Conservation (phyloP, 2,329 filamentous ascomycete genomes). For the Pseudogymnoascus sp. region DNA sequence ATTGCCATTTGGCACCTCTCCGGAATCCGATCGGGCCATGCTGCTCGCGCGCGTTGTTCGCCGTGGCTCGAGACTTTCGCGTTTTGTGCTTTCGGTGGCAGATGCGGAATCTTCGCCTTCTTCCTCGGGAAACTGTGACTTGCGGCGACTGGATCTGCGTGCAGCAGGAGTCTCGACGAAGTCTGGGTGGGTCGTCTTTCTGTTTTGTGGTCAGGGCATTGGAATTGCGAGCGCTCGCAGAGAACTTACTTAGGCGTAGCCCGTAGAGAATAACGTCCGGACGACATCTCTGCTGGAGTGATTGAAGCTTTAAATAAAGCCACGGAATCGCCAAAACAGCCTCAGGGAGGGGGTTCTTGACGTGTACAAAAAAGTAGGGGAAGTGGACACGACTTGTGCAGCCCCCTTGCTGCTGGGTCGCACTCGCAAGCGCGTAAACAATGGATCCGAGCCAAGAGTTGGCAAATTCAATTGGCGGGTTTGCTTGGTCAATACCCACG, state of each 20-base stretch:
- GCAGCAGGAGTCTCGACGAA: slow-evolving; percentile 45
- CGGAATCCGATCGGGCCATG: slow-evolving; percentile 9
- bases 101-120: slow-evolving; percentile 29
- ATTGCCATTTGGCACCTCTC: slow-evolving; percentile 13
- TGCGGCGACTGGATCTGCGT: slow-evolving; percentile 36
- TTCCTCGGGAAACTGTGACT: slow-evolving; percentile 28
- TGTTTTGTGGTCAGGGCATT: slow-evolving; percentile 23
- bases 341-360: background rate
- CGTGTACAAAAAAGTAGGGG: slow-evolving; percentile 9
- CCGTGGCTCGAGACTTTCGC: slow-evolving; percentile 21
- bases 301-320: slow-evolving; percentile 10
- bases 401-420: background rate
- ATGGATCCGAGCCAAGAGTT: background rate
- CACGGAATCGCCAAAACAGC: background rate
- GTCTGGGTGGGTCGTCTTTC: slow-evolving; percentile 44
- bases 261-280: background rate
- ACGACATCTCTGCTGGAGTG: slow-evolving; percentile 5
- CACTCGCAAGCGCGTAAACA: background rate
- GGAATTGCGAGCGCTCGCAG: slow-evolving; percentile 9
- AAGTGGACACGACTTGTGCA: slow-evolving; percentile 9
- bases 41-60: slow-evolving; percentile 11
- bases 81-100: slow-evolving; percentile 25
- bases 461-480: slow-evolving; percentile 1
- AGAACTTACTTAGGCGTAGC: background rate
- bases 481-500: background rate